These are phyloP conservation scores for Solanum aculeatissimum DNA, from an alignment of 305 asterid species.

Conservation along the genomic window DNA sequence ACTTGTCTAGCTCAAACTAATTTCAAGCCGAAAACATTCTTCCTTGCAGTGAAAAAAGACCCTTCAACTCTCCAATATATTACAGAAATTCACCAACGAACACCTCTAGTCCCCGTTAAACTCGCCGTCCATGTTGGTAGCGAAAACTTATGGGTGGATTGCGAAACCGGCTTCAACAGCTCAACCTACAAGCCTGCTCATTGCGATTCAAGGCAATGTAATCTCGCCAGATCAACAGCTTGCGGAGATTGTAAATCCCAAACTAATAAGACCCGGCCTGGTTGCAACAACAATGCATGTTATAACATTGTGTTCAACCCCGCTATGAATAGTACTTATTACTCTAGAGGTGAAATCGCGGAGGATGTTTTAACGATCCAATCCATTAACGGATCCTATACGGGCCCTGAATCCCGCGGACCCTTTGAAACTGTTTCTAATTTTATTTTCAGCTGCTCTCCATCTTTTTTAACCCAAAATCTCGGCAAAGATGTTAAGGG, in stretches of 20 bases:
- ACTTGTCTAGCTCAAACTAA: background rate
- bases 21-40: background rate
- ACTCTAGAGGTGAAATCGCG: background rate
- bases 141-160: conserved; percentile 15
- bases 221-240: background rate
- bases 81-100: background rate
- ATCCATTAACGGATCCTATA: background rate
- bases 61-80: background rate
- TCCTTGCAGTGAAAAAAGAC: background rate
- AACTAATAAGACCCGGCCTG: conserved; percentile 3
- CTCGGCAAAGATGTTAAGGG: background rate
- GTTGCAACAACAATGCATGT: conserved; percentile 7
- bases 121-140: background rate
- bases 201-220: conserved; percentile 2
- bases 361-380: background rate
- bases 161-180: background rate
- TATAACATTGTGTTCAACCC: background rate
- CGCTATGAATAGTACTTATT: too few species aligned
- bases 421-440: background rate
- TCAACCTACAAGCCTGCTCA: background rate
- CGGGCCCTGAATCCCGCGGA: background rate
- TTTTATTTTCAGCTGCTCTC: conserved; percentile 2
- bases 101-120: background rate
- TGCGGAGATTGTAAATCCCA: background rate
- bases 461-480: background rate